Evolutionary conservation across 148 eudicot species (phyloP), one percentile per base, ranked within the genome.

Genomic region (Rhododendron henanense): DNA sequence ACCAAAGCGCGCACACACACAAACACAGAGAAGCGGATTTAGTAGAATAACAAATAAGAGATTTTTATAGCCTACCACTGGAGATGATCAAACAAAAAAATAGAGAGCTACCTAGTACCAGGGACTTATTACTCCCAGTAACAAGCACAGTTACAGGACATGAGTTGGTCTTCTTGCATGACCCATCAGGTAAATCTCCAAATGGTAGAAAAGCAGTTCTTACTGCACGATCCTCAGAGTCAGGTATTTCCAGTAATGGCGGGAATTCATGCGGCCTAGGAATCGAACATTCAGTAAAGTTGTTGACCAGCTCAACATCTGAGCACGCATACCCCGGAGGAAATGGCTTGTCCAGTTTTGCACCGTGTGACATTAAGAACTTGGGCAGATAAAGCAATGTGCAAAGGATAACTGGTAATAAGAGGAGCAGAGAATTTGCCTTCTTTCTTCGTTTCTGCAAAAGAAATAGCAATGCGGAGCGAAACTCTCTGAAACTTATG

Each of bases 231-330:
- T 82, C 86, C 33, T 89, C 80, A 39, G 93, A 3, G 61, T 55
- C 61, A 16, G 61, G 61, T 55, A 55, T 55, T 3, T 55, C 5
- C 61, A 55, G 14, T 3, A 96, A 84, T 2, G 96, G 92, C 81
- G 98, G 97, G 97, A 95, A 93, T 88, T 92, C 91, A 48, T 92
- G 93, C 2, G 98, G 98, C 67, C 63, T 83, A n/a, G 90, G 96
- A 84, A 95, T 88, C 28, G 92, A 85, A 84, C 99, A 96, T 50
- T 81, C 87, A 76, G 5, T 16, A 3, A 55, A 55, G 21, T 16
- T 55, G 1, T 55, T 0, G 15, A 1, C 21, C 21, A 16, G 21
- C 61, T 55, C 61, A 14, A 1, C 61, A 55, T 15, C 21, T 4
- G 67, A 61, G 67, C 67, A 61, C 25, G 1, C 25, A 19, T 61